Conservation (phyloP, 2,329 filamentous ascomycete species). For the Leptographium flavum region DNA sequence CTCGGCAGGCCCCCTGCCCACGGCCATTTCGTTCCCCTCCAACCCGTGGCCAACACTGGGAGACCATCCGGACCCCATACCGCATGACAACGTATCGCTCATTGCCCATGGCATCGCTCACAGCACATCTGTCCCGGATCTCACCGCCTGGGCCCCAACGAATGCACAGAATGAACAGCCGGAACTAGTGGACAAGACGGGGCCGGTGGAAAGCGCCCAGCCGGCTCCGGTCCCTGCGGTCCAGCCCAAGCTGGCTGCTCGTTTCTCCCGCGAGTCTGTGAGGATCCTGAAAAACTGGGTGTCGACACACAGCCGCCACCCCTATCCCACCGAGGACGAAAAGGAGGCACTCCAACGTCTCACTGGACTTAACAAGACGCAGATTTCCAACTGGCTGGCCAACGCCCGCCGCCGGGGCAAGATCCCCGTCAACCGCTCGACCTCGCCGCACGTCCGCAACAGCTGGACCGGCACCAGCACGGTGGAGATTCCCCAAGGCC, state of each 20-base stretch:
- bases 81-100: conserved; percentile 15
- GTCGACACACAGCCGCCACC: conserved; percentile 62
- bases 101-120: not conserved
- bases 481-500: conserved; percentile 58
- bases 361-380: conserved; percentile 67
- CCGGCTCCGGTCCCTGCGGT: conserved; percentile 15
- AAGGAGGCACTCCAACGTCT: conserved; percentile 65
- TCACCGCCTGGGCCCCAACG: not conserved
- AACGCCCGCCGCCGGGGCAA: conserved; percentile 78
- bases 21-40: conserved; percentile 25
- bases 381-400: conserved; percentile 86
- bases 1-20: conserved; percentile 16
- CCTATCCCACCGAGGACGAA: conserved; percentile 79
- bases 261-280: conserved; percentile 69
- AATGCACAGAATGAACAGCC: too few relatives aligned
- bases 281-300: conserved; percentile 78
- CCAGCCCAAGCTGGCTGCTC: conserved; percentile 51
- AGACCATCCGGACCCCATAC: conserved; percentile 26
- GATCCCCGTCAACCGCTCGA: conserved; percentile 50
- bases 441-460: conserved; percentile 53
- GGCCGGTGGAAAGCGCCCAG: too few relatives aligned
- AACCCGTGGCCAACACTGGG: conserved; percentile 32
- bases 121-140: conserved; percentile 2
- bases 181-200: too few relatives aligned
- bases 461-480: conserved; percentile 39